Evolutionary conservation across 1,284 basidiomycete species (phyloP).

Genomic region (Amylostereum areolatum): DNA sequence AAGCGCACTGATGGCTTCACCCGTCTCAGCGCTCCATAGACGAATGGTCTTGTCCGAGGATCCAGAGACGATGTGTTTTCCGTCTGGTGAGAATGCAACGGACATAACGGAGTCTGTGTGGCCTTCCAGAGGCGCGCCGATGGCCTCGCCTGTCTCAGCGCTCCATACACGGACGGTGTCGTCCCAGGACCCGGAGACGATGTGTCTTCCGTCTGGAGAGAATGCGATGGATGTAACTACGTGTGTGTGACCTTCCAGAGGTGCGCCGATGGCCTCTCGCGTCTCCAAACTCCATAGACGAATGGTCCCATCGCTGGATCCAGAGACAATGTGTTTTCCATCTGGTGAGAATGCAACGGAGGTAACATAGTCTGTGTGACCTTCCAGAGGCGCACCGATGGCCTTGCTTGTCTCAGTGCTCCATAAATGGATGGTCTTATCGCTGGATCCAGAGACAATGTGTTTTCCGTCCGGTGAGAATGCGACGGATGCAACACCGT

Average conservation of each 20-base stretch:
- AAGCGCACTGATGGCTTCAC: neutral
- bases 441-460: constrained; percentile 11
- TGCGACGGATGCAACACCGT: constrained; percentile 8
- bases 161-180: constrained; percentile 8
- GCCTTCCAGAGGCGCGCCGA: neutral
- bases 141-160: neutral
- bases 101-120: neutral
- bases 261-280: neutral
- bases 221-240: constrained; percentile 4
- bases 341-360: constrained; percentile 6
- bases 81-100: neutral
- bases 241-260: constrained; percentile 6
- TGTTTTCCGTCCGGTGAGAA: constrained; percentile 9
- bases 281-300: neutral
- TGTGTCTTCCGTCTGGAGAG: constrained; percentile 5
- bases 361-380: neutral
- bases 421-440: constrained; percentile 10
- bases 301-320: constrained; percentile 4
- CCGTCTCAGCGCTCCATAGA: neutral
- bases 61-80: constrained; percentile 9
- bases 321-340: too few relatives aligned
- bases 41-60: constrained; percentile 8
- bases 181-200: constrained; percentile 1
- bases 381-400: neutral
- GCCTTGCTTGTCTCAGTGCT: neutral